Percentiles rank a stretch among this genome's conserved stretches.
Conservation (phyloP, 1,284 basidiomycete species). For the Rhizoctonia solani region DNA sequence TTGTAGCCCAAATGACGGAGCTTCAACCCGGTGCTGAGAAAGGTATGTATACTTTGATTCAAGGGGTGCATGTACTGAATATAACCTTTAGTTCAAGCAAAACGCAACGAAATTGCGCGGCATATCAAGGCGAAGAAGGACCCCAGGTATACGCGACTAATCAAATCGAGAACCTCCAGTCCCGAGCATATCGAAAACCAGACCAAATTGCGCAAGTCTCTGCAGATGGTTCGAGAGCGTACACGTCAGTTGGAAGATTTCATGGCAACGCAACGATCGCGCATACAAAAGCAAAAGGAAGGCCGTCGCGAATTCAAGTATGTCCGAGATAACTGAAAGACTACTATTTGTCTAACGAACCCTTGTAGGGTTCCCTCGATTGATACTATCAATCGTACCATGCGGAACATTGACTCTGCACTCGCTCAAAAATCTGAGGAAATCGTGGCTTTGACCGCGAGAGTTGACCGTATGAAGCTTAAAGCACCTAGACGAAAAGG, state of each 20-base stretch:
- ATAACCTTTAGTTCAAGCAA: slow-evolving; percentile 60
- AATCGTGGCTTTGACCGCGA: slow-evolving; percentile 58
- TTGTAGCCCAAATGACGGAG: slow-evolving; percentile 58
- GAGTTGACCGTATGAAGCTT: slow-evolving; percentile 60
- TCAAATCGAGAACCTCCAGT: slow-evolving; percentile 78
- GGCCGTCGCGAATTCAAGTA: slow-evolving; percentile 68
- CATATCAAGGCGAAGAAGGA: slow-evolving; percentile 78
- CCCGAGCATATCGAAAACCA: slow-evolving; percentile 88
- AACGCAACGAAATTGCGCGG: slow-evolving; percentile 72
- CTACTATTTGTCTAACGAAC: not conserved
- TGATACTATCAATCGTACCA: slow-evolving; percentile 81
- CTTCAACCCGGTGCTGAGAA: slow-evolving; percentile 50
- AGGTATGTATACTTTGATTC: slow-evolving; percentile 51
- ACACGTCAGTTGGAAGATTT: slow-evolving; percentile 78
- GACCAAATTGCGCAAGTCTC: slow-evolving; percentile 67
- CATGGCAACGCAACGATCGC: slow-evolving; percentile 70
- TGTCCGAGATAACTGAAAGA: slow-evolving; percentile 40
- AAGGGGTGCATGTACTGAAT: not conserved
- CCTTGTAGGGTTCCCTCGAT: slow-evolving; percentile 70
- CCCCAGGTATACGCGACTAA: slow-evolving; percentile 76
- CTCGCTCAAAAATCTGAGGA: slow-evolving; percentile 62
- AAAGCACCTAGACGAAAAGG: slow-evolving; percentile 39
- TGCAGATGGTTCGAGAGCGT: slow-evolving; percentile 66
- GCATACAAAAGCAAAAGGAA: slow-evolving; percentile 62
- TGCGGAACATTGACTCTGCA: slow-evolving; percentile 73